Conservation (phyloP, 2,329 filamentous ascomycete species). For the Alternaria gansuensis region DNA sequence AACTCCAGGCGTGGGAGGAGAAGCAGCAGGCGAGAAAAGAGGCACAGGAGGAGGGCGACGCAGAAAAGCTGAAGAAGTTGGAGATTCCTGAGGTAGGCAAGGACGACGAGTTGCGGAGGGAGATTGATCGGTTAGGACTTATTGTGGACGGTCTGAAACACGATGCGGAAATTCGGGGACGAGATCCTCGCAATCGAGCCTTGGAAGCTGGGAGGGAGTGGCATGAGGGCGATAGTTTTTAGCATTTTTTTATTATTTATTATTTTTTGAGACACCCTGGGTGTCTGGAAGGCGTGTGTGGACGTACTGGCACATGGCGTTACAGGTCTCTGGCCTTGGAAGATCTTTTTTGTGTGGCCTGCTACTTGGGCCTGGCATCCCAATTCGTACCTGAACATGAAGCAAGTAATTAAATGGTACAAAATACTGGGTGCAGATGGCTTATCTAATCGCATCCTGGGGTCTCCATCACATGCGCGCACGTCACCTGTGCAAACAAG, state of each 20-base stretch:
- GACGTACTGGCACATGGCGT: not conserved
- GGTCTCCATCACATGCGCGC: conserved; percentile 23
- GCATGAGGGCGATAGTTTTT: conserved; percentile 66
- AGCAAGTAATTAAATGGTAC: not conserved
- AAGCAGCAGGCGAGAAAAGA: conserved; percentile 50
- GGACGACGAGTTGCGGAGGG: conserved; percentile 54
- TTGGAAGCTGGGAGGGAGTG: conserved; percentile 63
- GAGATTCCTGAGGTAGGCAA: conserved; percentile 55
- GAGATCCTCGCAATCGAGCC: conserved; percentile 62
- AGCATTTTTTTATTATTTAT: conserved; percentile 25
- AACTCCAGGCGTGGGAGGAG: conserved; percentile 55
- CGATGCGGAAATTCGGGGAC: conserved; percentile 61
- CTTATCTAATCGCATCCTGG: conserved; percentile 23
- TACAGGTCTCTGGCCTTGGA: not conserved
- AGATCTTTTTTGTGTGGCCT: not conserved
- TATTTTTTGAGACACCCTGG: conserved; percentile 6
- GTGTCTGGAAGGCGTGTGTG: conserved; percentile 2
- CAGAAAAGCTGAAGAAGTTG: conserved; percentile 45
- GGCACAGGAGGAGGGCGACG: conserved; percentile 35
- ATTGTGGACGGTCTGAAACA: conserved; percentile 55
- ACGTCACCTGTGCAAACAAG: conserved; percentile 42
- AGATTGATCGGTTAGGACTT: conserved; percentile 57
- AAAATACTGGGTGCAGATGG: not conserved
- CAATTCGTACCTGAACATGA: not conserved
- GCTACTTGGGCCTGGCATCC: conserved; percentile 1